Evolutionary conservation across 2,329 filamentous ascomycete genomes (phyloP).

Genomic region (Furcasterigmium furcatum): DNA sequence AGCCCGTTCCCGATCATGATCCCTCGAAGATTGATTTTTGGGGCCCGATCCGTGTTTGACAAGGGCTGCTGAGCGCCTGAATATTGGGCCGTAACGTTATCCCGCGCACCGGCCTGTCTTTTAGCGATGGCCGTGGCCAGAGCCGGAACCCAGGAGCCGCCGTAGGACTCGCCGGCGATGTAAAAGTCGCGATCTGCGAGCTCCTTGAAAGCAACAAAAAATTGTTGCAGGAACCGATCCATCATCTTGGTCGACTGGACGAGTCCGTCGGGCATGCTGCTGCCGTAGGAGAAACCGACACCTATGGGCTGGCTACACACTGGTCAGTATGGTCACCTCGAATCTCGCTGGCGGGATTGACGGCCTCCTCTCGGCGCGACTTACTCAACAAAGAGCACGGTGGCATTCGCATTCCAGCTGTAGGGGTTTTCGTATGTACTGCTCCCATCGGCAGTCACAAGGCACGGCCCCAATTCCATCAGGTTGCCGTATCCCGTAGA

Average conservation of each 20-base stretch:
- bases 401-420: slow-evolving; percentile 1
- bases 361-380: too few species aligned
- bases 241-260: not conserved
- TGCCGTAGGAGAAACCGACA: not conserved
- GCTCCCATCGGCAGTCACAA: not conserved
- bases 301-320: not conserved
- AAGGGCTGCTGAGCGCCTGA: too few species aligned
- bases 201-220: not conserved
- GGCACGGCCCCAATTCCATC: slow-evolving; percentile 4
- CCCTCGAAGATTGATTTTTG: slow-evolving; percentile 2
- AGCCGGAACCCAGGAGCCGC: slow-evolving; percentile 1
- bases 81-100: too few species aligned
- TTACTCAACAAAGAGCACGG: slow-evolving; percentile 1
- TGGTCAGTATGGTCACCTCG: not conserved
- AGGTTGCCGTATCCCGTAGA: slow-evolving; percentile 3
- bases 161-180: slow-evolving; percentile 2
- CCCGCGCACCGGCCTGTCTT: too few species aligned
- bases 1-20: slow-evolving; percentile 5
- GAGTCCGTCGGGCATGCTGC: not conserved
- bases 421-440: not conserved
- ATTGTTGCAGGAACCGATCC: not conserved
- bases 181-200: not conserved
- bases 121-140: too few species aligned
- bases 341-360: too few species aligned
- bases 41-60: too few species aligned